Percentiles rank a stretch among this genome's conserved stretches.
phyloP scores from a whole-genome alignment of 73 alveolate species.

The Tetrahymena malaccensis region DNA sequence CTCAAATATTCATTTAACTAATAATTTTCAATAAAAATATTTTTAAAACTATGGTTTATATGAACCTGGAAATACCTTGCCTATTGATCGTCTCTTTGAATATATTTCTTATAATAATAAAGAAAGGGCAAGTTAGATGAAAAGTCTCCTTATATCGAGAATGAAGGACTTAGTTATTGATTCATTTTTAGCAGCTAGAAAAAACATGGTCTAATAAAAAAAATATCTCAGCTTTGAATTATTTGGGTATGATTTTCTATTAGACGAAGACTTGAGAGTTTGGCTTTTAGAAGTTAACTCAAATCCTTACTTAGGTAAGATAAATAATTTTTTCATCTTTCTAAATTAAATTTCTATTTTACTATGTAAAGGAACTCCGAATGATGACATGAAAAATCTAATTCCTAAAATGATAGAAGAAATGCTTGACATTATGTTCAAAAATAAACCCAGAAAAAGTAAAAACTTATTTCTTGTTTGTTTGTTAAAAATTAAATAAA shows the following conservation, averaged over 20 bases:
- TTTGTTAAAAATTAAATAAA: too few relatives aligned
- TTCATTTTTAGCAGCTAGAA: slow-evolving; percentile 58
- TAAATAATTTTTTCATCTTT: too few relatives aligned
- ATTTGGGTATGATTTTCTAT: slow-evolving; percentile 79
- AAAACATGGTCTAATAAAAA: slow-evolving; percentile 49
- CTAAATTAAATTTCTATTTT: too few relatives aligned
- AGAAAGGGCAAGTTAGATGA: not conserved
- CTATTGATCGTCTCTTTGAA: not conserved
- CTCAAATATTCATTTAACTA: slow-evolving; percentile 80
- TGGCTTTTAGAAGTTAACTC: slow-evolving; percentile 88
- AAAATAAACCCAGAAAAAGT: not conserved
- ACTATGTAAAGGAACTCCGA: slow-evolving; percentile 10
- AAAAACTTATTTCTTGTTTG: not conserved
- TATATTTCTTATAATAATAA: slow-evolving; percentile 2
- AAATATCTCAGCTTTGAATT: slow-evolving; percentile 75
- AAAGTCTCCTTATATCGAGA: not conserved
- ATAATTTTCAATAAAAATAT: slow-evolving; percentile 73
- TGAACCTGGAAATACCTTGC: slow-evolving; percentile 82
- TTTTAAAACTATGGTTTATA: slow-evolving; percentile 67
- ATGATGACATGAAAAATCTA: slow-evolving; percentile 52
- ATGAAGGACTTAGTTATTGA: slow-evolving; percentile 57
- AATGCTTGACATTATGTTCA: slow-evolving; percentile 32
- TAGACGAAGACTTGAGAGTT: slow-evolving; percentile 83
- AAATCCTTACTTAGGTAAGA: slow-evolving; percentile 75
- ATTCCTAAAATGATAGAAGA: slow-evolving; percentile 89